Evolutionary conservation across 306 rosid genomes (phyloP).

Genomic region (Prunus fruticosa): DNA sequence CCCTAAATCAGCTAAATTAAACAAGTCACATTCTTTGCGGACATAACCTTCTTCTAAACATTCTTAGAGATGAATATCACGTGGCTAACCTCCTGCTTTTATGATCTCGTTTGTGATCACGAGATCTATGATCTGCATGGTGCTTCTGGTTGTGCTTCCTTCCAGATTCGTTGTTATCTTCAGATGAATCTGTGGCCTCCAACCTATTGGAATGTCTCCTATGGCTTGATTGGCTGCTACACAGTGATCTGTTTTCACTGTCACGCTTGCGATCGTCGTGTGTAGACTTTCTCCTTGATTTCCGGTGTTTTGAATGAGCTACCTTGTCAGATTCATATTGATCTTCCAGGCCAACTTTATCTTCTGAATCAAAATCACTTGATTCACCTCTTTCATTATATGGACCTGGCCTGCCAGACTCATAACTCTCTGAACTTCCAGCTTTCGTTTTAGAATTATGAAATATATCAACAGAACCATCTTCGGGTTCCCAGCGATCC

Average conservation of each 20-base stretch:
- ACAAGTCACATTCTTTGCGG: neutral
- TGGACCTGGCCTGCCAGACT: neutral
- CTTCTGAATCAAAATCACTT: slow-evolving; percentile 1
- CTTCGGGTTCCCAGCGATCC: slow-evolving; percentile 32
- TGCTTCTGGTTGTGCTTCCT: neutral
- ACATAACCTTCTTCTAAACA: neutral
- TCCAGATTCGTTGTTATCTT: neutral
- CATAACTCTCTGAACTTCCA: neutral
- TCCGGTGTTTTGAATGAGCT: neutral
- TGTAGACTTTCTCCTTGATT: slow-evolving; percentile 6
- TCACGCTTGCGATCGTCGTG: neutral
- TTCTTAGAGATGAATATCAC: neutral
- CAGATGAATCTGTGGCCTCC: slow-evolving; percentile 5
- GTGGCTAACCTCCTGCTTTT: neutral
- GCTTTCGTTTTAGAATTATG: neutral
- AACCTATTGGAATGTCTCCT: slow-evolving; percentile 4
- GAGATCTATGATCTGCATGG: neutral
- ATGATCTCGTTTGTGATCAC: neutral
- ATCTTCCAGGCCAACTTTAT: neutral
- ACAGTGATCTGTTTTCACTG: neutral
- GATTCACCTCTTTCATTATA: neutral
- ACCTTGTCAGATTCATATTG: neutral
- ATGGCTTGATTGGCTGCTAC: slow-evolving; percentile 5
- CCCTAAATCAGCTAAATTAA: neutral
- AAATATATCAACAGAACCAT: neutral